Conservation (phyloP, 768 basidiomycete species). For the Termitomyces sp. region DNA sequence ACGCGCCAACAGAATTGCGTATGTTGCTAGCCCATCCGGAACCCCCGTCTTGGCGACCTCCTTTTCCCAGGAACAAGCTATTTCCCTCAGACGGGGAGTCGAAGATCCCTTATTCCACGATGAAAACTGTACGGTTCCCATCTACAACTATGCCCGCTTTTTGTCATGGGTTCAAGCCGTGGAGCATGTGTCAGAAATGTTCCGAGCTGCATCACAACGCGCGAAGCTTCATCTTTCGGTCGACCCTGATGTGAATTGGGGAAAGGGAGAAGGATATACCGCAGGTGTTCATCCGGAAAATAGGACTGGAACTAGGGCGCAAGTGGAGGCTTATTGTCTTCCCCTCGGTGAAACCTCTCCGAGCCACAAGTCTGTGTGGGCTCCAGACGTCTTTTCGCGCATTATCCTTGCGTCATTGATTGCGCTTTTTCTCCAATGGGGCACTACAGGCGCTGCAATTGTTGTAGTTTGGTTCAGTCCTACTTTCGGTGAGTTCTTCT, state of each 20-base stretch:
- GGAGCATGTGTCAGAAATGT: conserved; percentile 16
- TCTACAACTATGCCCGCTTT: conserved; percentile 25
- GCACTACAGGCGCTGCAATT: too few species aligned
- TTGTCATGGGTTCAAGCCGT: conserved; percentile 22
- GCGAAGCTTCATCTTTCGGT: conserved; percentile 14
- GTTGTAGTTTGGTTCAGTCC: too few species aligned
- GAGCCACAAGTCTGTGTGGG: background rate
- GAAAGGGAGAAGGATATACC: conserved; percentile 7
- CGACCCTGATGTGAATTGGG: conserved; percentile 10
- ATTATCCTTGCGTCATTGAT: conserved; percentile 1
- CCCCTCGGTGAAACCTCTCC: background rate
- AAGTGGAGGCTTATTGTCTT: conserved; percentile 15
- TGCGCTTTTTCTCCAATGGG: conserved; percentile 19
- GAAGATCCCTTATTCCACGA: conserved; percentile 14
- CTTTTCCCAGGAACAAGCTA: conserved; percentile 12
- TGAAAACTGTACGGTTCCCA: conserved; percentile 18
- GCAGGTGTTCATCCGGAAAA: conserved; percentile 6
- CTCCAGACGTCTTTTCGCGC: conserved; percentile 13
- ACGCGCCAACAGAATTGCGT: conserved; percentile 24
- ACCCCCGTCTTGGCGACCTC: conserved; percentile 1
- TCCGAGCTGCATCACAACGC: conserved; percentile 15
- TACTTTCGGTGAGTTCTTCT: too few species aligned
- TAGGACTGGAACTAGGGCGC: conserved; percentile 11
- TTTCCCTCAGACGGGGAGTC: conserved; percentile 10
- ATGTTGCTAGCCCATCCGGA: conserved; percentile 15